Evolutionary conservation across 1,139 yeast species (phyloP), one percentile per base, ranked within the genome.

Genomic region (Zhuliangozyma blackwelliae): DNA sequence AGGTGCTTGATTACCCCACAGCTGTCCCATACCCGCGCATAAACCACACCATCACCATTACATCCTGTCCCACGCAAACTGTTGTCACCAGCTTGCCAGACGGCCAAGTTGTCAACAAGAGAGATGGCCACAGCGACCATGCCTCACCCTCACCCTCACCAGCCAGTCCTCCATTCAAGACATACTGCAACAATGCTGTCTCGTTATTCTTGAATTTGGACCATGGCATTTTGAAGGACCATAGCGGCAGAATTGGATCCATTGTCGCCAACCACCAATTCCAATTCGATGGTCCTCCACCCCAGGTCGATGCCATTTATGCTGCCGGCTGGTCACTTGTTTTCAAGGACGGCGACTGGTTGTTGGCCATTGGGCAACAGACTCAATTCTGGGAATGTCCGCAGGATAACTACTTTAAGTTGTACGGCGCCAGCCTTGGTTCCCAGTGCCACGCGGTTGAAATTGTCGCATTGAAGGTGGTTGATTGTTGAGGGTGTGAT

Each of bases 371-470:
- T 49, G 92, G 92, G 66, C 66, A 70, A 64, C 57, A 61, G 40
- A 73, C 76, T 45, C 66, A 68, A 47, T 84, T 84, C 80, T 83
- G 75, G 77, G 88, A 82, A 71, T 84, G 94, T 73, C 63, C 73
- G 51, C 81, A 89, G 27, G 94, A 92, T 53, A 70, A 70, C 55
- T 84, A 84, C 79, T 82, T 80, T 82, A 84, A 84, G 77, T 73
- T 84, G 63, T 84, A 84, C 66, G 87, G 82, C 57, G 70, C 80
- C 65, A 64, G 73, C 48, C 65, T 80, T 45, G 89, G 85, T 50
- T 64, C 59, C 34, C 88, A 81, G 61, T 84, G 94, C 73, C n/a
- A 9, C n/a, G 9, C n/a, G n/a, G n/a, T 23, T 23, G 26, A 23
- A 23, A 23, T 23, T 23, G 26, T 23, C 3, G 26, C n/a, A 10